Base-by-base conservation (phyloP, 2,329 filamentous ascomycete genomes). In the Cladophialophora yegresii region DNA sequence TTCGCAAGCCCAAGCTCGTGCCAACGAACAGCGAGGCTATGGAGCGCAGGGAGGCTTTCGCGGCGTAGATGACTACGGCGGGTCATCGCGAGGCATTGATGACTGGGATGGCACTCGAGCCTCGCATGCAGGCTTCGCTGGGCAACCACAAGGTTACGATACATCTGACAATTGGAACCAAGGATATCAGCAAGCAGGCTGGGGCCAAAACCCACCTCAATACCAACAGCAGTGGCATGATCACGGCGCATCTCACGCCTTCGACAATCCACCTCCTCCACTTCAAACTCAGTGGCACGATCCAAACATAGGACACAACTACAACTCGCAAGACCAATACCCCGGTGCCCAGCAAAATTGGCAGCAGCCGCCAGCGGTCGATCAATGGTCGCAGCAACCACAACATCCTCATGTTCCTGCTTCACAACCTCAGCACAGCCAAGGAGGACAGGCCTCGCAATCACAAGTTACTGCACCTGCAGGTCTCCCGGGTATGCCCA, bases 401-500 rank as follows among this genome's bases (percentile, higher is more conserved):
- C 56, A 43, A 43, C 36, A 43, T 43, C 5, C 36, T n/a, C 36
- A 16, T 20, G 36, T 16, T 59, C 30, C 54, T 54, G 26, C 58
- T 59, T 22, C 58, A 61, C 36, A 58, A 55, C 32, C 62, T 58
- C 36, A 32, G 23, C 30, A 26, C 58, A 64, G 49, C 58, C 58
- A 54, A 20, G 26, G 30, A 9, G 22, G n/a, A 50, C 36, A 50
- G 28, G 51, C 30, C 4, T 54, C 8, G 51, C 16, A 49, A 33
- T 51, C 61, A 33, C 67, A 69, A 47, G 49, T 66, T 49, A 63
- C 30, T 5, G 77, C 79, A 30, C 77, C 79, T 49, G 78, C 77
- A 10, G 79, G 78, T 68, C 85, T 92, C 9, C 89, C 89, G 22
- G 91, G 90, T 5, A 91, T 93, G 82, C 89, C 86, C 72, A 82